phyloP scores from a whole-genome alignment of 495 filamentous ascomycete genomes.

The Xylaria cubensis region DNA sequence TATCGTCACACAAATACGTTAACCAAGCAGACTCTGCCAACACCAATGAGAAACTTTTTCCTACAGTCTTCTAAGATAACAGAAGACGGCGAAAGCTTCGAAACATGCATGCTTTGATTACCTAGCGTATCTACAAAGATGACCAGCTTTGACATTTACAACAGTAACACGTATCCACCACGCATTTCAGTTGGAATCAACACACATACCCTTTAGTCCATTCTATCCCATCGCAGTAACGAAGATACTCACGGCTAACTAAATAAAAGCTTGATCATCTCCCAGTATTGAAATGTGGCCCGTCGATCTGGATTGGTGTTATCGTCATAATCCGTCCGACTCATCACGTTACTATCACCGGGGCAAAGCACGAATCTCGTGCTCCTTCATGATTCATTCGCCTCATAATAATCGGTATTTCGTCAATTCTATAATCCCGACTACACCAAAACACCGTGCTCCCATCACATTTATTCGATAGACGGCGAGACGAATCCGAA shows the following conservation, averaged over 20 bases:
- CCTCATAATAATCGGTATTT: neutral
- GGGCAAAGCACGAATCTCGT: neutral
- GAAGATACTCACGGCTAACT: neutral
- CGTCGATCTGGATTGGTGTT: neutral
- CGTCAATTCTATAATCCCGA: neutral
- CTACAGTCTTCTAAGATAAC: neutral
- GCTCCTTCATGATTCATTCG: conserved; percentile 4
- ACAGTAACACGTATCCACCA: neutral
- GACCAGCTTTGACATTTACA: neutral
- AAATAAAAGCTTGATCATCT: neutral
- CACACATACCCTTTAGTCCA: neutral
- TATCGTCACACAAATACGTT: neutral
- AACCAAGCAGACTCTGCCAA: neutral
- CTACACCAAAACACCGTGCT: conserved; percentile 1
- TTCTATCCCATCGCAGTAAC: neutral
- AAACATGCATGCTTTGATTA: neutral
- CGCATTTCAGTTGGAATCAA: neutral
- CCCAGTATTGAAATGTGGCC: neutral
- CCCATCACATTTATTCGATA: neutral
- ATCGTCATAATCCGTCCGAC: neutral
- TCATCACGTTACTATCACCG: neutral
- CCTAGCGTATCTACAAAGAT: neutral
- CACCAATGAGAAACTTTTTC: neutral
- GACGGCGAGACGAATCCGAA: neutral
- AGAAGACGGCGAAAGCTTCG: neutral